Base-by-base conservation (phyloP, 2,329 filamentous ascomycete species). In the Fusarium annulatum region DNA sequence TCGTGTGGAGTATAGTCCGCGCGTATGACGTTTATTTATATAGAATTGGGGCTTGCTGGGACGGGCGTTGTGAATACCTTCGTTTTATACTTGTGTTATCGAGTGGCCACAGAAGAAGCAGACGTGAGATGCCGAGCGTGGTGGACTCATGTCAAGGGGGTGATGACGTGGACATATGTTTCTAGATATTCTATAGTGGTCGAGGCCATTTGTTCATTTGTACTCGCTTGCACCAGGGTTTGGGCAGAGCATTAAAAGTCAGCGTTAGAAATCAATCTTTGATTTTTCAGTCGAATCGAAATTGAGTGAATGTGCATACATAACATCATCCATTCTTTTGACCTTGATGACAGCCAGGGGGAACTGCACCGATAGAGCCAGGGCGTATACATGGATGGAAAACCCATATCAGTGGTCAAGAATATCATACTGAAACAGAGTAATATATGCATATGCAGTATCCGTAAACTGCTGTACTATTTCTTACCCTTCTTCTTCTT, bases 401-500 rank as follows among this genome's bases (percentile, higher is more conserved):
- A 30, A 21, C 3, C 21, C 10, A 28, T 16, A 28, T 18, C 34
- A n/a, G n/a, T 36, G 36, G 34, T n/a, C 26, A 41, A 34, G 15
- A 18, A 33, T 28, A 21, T 38, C 15, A 36, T 28, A 30, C 21
- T 53, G 39, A 55, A 58, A 33, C 18, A 39, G 30, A 26, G 46
- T n/a, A 59, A 36, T n/a, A 39, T 64, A 23, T 52, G 49, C 53
- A 55, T 36, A 45, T 67, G 58, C 33, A 41, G 57, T 51, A 34
- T 51, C 48, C 30, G 30, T 56, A 57, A 34, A 38, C 36, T 33
- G n/a, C 30, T 46, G 15, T 23, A 59, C 72, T 82, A 89, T 82
- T 88, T 89, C 84, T 88, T 89, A 58, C 85, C 82, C 82, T 85
- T 85, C 80, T 83, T 86, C 80, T 86, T 87, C 82, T 87, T 88